Percentiles rank a stretch among this genome's conserved stretches.
Conservation (phyloP, 2,329 filamentous ascomycete species). For the Trichoderma arundinaceum region DNA sequence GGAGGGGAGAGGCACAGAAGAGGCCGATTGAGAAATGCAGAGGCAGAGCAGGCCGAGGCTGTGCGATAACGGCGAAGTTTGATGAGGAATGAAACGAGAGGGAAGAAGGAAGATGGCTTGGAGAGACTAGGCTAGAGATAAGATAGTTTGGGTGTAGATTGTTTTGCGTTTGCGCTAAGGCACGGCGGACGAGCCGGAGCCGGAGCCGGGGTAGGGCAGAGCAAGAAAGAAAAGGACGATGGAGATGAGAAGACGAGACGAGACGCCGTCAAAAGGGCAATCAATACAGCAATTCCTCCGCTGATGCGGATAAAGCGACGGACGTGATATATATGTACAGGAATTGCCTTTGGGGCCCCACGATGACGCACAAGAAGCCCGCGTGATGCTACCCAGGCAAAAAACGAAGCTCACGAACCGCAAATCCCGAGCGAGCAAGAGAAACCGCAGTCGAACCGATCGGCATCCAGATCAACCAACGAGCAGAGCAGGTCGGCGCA, state of each 20-base stretch:
- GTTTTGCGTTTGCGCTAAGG: conserved; percentile 13
- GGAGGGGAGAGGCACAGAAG: background rate
- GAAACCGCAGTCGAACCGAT: background rate
- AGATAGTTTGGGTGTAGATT: background rate
- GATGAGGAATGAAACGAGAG: background rate
- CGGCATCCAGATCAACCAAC: conserved; percentile 21
- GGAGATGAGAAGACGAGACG: background rate
- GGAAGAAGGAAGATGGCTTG: conserved; percentile 9
- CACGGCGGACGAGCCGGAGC: conserved; percentile 19
- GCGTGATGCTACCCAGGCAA: too few species aligned
- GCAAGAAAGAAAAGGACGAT: background rate
- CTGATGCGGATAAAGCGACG: too few species aligned
- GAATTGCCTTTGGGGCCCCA: too few species aligned
- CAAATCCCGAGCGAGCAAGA: conserved; percentile 1
- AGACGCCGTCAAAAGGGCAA: too few species aligned
- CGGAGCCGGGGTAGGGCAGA: conserved; percentile 3
- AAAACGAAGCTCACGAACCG: conserved; percentile 10
- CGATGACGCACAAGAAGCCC: conserved; percentile 21
- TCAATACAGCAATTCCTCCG: too few species aligned
- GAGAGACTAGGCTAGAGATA: conserved; percentile 10
- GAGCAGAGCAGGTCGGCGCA: conserved; percentile 10
- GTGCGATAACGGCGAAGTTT: conserved; percentile 17
- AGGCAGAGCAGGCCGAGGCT: background rate
- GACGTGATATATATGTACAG: too few species aligned
- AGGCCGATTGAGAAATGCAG: background rate